A percentile compares a stretch with the other conserved stretches of the same genome.
phyloP scores from a whole-genome alignment of 2,329 filamentous ascomycete genomes.

The Macrophomina pseudophaseolina region DNA sequence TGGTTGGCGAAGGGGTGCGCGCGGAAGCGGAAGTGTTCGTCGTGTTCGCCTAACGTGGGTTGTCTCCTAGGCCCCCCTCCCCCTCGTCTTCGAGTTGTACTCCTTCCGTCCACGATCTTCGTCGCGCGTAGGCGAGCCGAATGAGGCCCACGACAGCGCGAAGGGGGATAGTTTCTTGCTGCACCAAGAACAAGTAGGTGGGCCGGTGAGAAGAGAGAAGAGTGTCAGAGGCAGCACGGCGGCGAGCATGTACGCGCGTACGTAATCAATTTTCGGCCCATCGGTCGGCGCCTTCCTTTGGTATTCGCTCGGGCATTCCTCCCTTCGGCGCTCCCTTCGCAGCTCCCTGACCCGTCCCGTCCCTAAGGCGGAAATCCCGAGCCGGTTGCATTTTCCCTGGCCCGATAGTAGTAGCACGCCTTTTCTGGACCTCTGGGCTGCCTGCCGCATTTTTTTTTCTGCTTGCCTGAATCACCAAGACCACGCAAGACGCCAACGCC shows the following conservation, averaged over 20 bases:
- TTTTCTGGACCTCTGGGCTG: background rate
- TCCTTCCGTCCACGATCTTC: no score
- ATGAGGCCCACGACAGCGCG: background rate
- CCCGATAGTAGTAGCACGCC: background rate
- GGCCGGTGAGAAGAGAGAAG: background rate
- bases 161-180: background rate
- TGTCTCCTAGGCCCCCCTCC: background rate
- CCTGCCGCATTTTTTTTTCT: background rate
- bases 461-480: background rate
- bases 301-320: background rate
- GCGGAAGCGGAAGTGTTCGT: background rate
- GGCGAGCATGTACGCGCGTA: constrained; percentile 7
- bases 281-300: background rate
- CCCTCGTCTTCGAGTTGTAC: background rate
- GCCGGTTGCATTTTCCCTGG: background rate
- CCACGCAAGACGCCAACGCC: background rate
- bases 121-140: background rate
- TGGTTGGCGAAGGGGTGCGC: background rate
- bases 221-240: background rate
- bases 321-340: background rate
- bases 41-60: background rate
- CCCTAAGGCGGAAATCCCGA: background rate
- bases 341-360: background rate
- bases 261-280: constrained; percentile 5
- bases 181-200: constrained; percentile 1